A percentile compares a stretch with the other conserved stretches of the same genome.
Conservation (phyloP, 257 asterid species). For the Lithospermum erythrorhizon region DNA sequence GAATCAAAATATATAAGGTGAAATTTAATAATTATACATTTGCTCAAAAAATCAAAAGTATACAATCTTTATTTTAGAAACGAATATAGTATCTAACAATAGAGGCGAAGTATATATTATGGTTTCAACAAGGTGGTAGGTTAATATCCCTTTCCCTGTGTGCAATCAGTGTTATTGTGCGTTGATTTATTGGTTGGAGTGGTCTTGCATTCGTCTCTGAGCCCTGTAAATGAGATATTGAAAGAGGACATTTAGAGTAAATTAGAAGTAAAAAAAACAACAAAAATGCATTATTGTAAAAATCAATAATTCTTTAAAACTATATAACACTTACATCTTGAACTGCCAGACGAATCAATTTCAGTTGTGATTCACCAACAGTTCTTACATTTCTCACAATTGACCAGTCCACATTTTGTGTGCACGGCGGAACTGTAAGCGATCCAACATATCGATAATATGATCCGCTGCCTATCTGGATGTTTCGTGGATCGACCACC, state of each 20-base stretch:
- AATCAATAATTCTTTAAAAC: no score
- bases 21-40: no score
- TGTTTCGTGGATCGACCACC: slow-evolving; percentile 23
- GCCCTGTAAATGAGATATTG: background rate
- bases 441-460: slow-evolving; percentile 55
- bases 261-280: no score
- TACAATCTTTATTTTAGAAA: no score
- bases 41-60: no score
- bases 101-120: no score
- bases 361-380: slow-evolving; percentile 37
- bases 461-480: slow-evolving; percentile 30
- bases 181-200: background rate
- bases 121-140: background rate
- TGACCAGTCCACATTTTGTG: slow-evolving; percentile 46
- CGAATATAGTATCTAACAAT: no score
- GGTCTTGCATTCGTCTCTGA: background rate
- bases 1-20: no score
- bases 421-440: slow-evolving; percentile 64
- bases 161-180: background rate
- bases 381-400: slow-evolving; percentile 44
- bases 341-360: slow-evolving; percentile 44
- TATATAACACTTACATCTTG: slow-evolving; percentile 34
- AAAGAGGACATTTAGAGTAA: no score
- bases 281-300: no score
- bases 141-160: background rate